Conservation (phyloP, 2,329 filamentous ascomycete genomes). For the Pseudogymnoascus sp. region DNA sequence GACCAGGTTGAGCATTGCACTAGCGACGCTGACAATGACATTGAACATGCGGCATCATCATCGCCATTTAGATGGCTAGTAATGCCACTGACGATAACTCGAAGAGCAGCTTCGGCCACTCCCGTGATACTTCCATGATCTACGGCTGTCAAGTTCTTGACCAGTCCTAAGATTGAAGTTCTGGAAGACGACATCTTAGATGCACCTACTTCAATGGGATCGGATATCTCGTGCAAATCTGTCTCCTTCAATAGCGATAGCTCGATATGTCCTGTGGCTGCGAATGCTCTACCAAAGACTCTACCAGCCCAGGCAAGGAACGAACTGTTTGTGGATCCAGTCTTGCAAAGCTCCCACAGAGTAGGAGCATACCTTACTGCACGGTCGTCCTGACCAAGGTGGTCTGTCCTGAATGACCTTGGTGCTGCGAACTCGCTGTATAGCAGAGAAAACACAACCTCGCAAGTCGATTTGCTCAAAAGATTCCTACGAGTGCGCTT, state of each 20-base stretch:
- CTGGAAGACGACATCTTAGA: constrained; percentile 39
- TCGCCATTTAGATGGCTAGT: background rate
- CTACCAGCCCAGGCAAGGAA: constrained; percentile 81
- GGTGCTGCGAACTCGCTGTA: constrained; percentile 66
- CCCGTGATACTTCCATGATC: constrained; percentile 48
- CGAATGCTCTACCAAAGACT: constrained; percentile 76
- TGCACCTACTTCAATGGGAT: background rate
- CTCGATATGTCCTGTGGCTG: constrained; percentile 61
- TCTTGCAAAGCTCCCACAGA: constrained; percentile 68
- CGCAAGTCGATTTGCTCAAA: constrained; percentile 60
- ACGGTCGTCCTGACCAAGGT: constrained; percentile 58
- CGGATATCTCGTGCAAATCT: constrained; percentile 30
- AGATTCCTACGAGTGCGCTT: constrained; percentile 52
- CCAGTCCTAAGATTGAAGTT: constrained; percentile 49
- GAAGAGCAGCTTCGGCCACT: constrained; percentile 51
- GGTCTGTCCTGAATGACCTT: constrained; percentile 49
- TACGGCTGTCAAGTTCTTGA: constrained; percentile 53
- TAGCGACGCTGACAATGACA: constrained; percentile 40
- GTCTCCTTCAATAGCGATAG: constrained; percentile 53
- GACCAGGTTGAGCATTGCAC: constrained; percentile 48
- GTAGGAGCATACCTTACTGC: constrained; percentile 54
- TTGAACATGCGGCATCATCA: constrained; percentile 11
- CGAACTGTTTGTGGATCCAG: constrained; percentile 51
- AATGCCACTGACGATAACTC: constrained; percentile 42
- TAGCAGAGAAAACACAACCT: constrained; percentile 63